Conservation (phyloP, 805 yeast species). For the Saccharomycopsis selenospora region DNA sequence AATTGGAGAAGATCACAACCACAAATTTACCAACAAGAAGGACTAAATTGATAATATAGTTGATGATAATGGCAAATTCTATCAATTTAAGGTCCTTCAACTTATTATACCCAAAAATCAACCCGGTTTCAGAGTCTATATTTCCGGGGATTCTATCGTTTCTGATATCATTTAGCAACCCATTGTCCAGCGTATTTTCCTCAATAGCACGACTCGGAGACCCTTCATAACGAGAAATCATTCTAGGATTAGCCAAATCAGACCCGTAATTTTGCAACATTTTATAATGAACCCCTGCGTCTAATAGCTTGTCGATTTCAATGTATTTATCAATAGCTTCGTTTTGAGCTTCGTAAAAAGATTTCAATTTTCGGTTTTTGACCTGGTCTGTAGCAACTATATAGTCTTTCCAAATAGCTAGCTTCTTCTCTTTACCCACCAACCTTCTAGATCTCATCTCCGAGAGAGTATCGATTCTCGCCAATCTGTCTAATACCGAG, state of each 20-base stretch:
- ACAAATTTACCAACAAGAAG: constrained; percentile 52
- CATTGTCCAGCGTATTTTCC: constrained; percentile 21
- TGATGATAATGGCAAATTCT: constrained; percentile 53
- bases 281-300: constrained; percentile 59
- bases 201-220: constrained; percentile 24
- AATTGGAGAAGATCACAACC: constrained; percentile 57
- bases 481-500: neutral
- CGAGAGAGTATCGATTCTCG: neutral
- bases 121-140: constrained; percentile 51
- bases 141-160: constrained; percentile 51
- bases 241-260: constrained; percentile 22
- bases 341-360: constrained; percentile 54
- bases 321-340: constrained; percentile 46
- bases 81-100: constrained; percentile 40
- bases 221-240: constrained; percentile 16
- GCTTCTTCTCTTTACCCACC: neutral
- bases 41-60: constrained; percentile 51
- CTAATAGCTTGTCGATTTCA: constrained; percentile 59
- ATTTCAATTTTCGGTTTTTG: constrained; percentile 28
- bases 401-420: neutral
- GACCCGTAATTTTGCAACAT: constrained; percentile 57
- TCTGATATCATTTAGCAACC: constrained; percentile 16
- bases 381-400: neutral
- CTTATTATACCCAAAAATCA: constrained; percentile 41
- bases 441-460: constrained; percentile 1